Conservation (phyloP, 495 filamentous ascomycete genomes). For the Aspergillus campestris region DNA sequence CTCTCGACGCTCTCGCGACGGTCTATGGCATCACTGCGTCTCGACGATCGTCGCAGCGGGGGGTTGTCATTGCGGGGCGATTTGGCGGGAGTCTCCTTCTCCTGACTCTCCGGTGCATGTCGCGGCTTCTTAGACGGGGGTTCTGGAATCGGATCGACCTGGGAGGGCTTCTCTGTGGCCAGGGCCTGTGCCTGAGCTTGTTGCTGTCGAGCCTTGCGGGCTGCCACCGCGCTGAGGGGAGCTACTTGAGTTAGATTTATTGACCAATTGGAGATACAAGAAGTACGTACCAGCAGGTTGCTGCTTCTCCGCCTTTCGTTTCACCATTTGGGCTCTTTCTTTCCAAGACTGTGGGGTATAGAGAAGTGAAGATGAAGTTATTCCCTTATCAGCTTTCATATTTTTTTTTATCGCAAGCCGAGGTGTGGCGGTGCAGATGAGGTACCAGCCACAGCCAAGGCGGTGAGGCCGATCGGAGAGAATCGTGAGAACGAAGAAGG, state of each 20-base stretch:
- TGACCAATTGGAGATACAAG: background rate
- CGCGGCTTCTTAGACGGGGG: conserved; percentile 32
- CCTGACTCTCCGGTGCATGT: conserved; percentile 15
- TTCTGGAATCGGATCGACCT: conserved; percentile 14
- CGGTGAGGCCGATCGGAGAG: too few relatives aligned
- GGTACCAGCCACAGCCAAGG: too few relatives aligned
- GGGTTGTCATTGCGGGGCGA: conserved; percentile 7
- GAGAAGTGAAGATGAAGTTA: too few relatives aligned
- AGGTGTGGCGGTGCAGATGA: too few relatives aligned
- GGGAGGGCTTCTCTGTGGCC: conserved; percentile 10
- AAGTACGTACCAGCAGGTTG: conserved; percentile 23
- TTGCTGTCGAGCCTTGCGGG: conserved; percentile 40
- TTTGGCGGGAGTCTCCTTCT: conserved; percentile 2
- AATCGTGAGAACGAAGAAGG: too few relatives aligned
- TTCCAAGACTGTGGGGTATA: too few relatives aligned
- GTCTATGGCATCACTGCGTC: conserved; percentile 9
- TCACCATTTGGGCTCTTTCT: conserved; percentile 16
- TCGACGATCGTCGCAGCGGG: conserved; percentile 18
- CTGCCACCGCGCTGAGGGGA: conserved; percentile 39
- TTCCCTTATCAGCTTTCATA: too few relatives aligned
- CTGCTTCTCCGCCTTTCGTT: conserved; percentile 39
- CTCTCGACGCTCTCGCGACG: too few relatives aligned
- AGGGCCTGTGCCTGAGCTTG: conserved; percentile 17
- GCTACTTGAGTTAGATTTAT: conserved; percentile 14
- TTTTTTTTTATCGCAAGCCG: too few relatives aligned